A percentile compares a stretch with the other conserved stretches of the same genome.
Evolutionary conservation across 2,329 filamentous ascomycete species (phyloP).

Genomic region (Claviceps lovelessii): DNA sequence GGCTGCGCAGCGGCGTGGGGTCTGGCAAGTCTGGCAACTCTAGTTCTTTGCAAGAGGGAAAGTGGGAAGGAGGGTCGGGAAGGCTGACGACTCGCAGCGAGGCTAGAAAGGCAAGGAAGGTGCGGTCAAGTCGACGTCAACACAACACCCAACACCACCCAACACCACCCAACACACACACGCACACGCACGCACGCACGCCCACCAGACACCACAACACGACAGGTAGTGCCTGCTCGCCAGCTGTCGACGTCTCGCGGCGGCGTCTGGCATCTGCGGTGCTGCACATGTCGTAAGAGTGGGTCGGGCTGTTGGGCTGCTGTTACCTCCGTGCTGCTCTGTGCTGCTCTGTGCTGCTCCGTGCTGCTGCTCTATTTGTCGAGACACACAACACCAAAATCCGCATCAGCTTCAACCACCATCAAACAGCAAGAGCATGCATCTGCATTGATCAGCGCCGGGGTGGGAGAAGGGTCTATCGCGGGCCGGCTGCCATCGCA

Average conservation of each 20-base stretch:
- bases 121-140: background rate
- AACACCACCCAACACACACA: background rate
- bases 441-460: too few species aligned
- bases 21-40: background rate
- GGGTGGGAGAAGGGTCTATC: too few species aligned
- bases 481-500: background rate
- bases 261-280: background rate
- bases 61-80: background rate
- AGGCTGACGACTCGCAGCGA: constrained; percentile 5
- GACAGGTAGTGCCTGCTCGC: background rate
- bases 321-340: background rate
- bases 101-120: constrained; percentile 1
- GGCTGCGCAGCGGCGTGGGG: constrained; percentile 3
- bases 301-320: background rate
- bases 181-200: background rate
- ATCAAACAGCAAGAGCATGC: too few species aligned
- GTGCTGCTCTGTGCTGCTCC: too few species aligned
- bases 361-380: background rate
- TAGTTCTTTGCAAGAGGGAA: constrained; percentile 7
- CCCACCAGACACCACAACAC: background rate
- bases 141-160: background rate
- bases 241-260: background rate
- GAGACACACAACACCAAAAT: background rate
- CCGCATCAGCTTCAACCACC: background rate
- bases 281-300: background rate